A percentile compares a stretch with the other conserved stretches of the same genome.
Conservation (phyloP, 2,329 filamentous ascomycete genomes). For the Sclerotinia nivalis region DNA sequence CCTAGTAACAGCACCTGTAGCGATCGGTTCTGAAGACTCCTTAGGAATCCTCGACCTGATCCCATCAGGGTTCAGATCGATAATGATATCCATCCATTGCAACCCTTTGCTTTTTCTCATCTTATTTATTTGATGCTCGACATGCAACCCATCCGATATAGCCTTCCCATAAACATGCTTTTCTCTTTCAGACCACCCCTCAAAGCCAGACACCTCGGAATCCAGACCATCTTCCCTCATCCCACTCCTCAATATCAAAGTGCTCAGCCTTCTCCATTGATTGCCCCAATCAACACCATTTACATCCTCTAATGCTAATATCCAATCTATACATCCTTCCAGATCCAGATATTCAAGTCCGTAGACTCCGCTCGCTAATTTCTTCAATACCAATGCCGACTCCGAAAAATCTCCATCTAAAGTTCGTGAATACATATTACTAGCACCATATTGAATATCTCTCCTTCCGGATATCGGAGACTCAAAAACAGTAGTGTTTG, state of each 20-base stretch:
- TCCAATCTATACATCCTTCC: constrained; percentile 60
- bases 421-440: constrained; percentile 57
- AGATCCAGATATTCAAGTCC: constrained; percentile 61
- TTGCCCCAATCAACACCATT: constrained; percentile 35
- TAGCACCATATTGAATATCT: constrained; percentile 54
- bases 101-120: background rate
- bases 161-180: background rate
- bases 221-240: background rate
- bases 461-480: constrained; percentile 44
- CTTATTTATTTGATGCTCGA: background rate
- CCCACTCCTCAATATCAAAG: constrained; percentile 19
- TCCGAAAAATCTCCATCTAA: constrained; percentile 62
- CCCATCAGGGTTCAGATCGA: background rate
- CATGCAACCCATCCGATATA: background rate
- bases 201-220: background rate
- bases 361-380: constrained; percentile 57
- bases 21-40: background rate
- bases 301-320: constrained; percentile 20
- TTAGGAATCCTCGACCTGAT: background rate
- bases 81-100: constrained; percentile 15
- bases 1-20: background rate
- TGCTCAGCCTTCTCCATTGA: constrained; percentile 33
- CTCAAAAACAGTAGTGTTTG: constrained; percentile 50
- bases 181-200: background rate
- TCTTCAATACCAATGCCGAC: constrained; percentile 55